Conservation (phyloP, 208 protist species). For the Crithidia sp. region DNA sequence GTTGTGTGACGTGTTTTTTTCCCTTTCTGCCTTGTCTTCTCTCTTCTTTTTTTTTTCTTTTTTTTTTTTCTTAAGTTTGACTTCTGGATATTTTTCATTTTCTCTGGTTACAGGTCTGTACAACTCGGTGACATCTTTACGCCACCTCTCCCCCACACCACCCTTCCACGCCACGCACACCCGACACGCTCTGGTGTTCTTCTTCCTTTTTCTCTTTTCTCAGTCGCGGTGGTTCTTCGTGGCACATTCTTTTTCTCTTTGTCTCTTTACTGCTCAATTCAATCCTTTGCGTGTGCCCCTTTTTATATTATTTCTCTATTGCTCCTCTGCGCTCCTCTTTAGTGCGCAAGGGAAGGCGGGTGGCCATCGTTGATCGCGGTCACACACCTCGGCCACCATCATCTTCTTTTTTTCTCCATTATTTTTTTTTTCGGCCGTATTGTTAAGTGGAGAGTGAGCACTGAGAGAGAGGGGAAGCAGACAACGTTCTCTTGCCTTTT, state of each 20-base stretch:
- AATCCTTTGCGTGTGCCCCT: too few relatives aligned
- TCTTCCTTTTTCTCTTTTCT: not conserved
- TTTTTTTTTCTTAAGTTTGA: not conserved
- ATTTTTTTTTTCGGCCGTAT: not conserved
- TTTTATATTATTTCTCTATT: too few relatives aligned
- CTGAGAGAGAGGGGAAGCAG: too few relatives aligned
- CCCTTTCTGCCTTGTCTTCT: not conserved
- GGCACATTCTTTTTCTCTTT: not conserved
- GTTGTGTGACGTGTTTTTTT: not conserved
- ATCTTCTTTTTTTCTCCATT: conserved; percentile 15
- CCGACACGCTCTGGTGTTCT: not conserved
- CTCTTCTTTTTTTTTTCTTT: not conserved
- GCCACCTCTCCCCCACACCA: not conserved
- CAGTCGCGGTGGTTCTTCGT: not conserved
- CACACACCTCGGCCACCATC: not conserved
- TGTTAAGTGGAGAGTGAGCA: too few relatives aligned
- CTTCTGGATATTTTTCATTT: not conserved
- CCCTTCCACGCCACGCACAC: too few relatives aligned
- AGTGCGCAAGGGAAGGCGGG: too few relatives aligned
- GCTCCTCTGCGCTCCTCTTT: too few relatives aligned
- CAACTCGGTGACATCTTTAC: not conserved
- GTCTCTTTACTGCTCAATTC: not conserved
- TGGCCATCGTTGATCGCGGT: too few relatives aligned
- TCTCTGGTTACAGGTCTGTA: not conserved
- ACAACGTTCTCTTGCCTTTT: too few relatives aligned